Percentiles rank a stretch among this genome's conserved stretches.
Conservation (phyloP, 2,329 filamentous ascomycete genomes). For the Helicocarpus griseus region DNA sequence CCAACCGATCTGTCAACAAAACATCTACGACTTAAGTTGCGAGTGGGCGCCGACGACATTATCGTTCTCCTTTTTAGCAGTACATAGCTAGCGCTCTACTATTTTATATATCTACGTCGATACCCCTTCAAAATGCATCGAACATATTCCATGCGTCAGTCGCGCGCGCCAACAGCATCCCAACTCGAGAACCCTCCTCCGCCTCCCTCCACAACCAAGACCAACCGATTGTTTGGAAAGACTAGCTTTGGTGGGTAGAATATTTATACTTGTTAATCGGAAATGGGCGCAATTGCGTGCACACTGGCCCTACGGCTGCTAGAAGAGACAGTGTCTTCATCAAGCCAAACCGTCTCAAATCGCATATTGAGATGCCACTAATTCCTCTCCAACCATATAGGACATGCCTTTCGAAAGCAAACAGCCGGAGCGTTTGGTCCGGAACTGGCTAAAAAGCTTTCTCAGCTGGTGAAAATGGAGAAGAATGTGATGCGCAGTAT, state of each 20-base stretch:
- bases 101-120: background rate
- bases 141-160: slow-evolving; percentile 97
- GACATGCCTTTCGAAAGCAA: slow-evolving; percentile 51
- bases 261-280: background rate
- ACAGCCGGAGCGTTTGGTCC: slow-evolving; percentile 51
- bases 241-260: slow-evolving; percentile 66
- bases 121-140: slow-evolving; percentile 64
- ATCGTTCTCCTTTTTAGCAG: background rate
- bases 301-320: background rate
- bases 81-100: background rate
- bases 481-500: slow-evolving; percentile 99
- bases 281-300: slow-evolving; percentile 6
- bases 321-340: background rate
- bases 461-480: slow-evolving; percentile 98
- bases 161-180: slow-evolving; percentile 89
- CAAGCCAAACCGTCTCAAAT: background rate
- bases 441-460: slow-evolving; percentile 94
- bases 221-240: slow-evolving; percentile 78
- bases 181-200: slow-evolving; percentile 87
- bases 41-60: background rate
- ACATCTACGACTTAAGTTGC: background rate
- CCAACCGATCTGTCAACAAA: background rate
- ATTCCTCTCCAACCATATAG: slow-evolving; percentile 27
- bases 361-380: background rate
- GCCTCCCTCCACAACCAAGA: slow-evolving; percentile 83